Conservation (phyloP, 2,329 filamentous ascomycete species). For the Fusarium burgessii region DNA sequence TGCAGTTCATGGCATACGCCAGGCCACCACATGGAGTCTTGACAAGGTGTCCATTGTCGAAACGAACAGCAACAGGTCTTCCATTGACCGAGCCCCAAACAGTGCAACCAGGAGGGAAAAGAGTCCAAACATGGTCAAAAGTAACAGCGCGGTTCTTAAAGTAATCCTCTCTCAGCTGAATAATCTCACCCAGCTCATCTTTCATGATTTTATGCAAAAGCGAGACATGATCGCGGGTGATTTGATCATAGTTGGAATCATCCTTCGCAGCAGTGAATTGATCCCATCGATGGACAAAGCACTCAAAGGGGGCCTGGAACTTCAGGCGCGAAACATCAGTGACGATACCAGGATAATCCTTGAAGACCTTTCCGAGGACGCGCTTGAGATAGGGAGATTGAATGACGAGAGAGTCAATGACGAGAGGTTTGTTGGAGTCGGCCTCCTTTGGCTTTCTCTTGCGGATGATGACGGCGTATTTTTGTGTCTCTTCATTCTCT, state of each 20-base stretch:
- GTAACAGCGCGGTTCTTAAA: constrained; percentile 65
- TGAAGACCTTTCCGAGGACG: constrained; percentile 65
- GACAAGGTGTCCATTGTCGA: constrained; percentile 53
- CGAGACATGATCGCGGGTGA: constrained; percentile 59
- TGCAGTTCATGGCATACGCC: constrained; percentile 54
- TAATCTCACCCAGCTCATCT: constrained; percentile 63
- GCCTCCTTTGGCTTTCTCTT: constrained; percentile 64
- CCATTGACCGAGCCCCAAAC: constrained; percentile 56
- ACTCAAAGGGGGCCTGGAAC: constrained; percentile 70
- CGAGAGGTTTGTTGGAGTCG: constrained; percentile 70
- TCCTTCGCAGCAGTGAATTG: constrained; percentile 57
- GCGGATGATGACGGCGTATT: constrained; percentile 70
- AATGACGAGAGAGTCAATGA: constrained; percentile 72
- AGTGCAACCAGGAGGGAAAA: constrained; percentile 61
- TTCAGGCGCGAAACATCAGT: constrained; percentile 69
- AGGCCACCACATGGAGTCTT: constrained; percentile 54
- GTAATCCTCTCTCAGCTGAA: constrained; percentile 64
- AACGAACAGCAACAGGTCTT: constrained; percentile 55
- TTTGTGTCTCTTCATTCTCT: constrained; percentile 71
- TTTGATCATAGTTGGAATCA: constrained; percentile 55
- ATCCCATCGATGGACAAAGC: constrained; percentile 75
- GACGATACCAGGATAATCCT: constrained; percentile 70
- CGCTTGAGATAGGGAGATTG: constrained; percentile 72
- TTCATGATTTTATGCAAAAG: constrained; percentile 62
- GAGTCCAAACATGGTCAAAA: constrained; percentile 65